Evolutionary conservation across 768 basidiomycete genomes (phyloP).

Genomic region (Leucosporidium yakuticum): DNA sequence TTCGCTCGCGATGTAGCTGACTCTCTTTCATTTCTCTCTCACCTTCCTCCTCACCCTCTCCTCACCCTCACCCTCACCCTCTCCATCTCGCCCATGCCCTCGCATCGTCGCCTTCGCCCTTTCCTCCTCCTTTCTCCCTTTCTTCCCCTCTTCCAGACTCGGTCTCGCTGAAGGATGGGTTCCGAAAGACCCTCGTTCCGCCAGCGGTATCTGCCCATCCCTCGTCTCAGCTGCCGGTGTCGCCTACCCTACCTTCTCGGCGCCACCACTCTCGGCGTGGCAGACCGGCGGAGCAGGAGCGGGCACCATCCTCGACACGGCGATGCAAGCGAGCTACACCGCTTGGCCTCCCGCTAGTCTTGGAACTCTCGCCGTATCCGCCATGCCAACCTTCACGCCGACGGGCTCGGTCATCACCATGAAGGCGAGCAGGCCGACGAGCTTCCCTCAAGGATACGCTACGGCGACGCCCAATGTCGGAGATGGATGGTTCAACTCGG

Average conservation of each 20-base stretch:
- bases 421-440: slow-evolving; percentile 45
- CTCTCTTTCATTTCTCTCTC: too few species aligned
- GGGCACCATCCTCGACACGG: slow-evolving; percentile 51
- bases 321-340: slow-evolving; percentile 24
- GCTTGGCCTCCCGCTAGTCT: slow-evolving; percentile 35
- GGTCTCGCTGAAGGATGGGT: slow-evolving; percentile 89
- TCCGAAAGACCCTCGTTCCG: slow-evolving; percentile 74
- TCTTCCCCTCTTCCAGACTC: slow-evolving; percentile 46
- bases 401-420: slow-evolving; percentile 42
- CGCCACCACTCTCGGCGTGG: slow-evolving; percentile 53
- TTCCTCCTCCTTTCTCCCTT: too few species aligned
- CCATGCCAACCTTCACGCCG: slow-evolving; percentile 44
- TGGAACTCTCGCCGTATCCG: slow-evolving; percentile 29
- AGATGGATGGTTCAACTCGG: slow-evolving; percentile 72
- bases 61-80: too few species aligned
- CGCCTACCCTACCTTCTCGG: slow-evolving; percentile 48
- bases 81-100: too few species aligned
- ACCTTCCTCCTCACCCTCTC: too few species aligned
- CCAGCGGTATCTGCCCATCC: slow-evolving; percentile 58
- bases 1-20: neutral
- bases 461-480: slow-evolving; percentile 52
- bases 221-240: slow-evolving; percentile 47
- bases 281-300: slow-evolving; percentile 71
- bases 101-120: too few species aligned
- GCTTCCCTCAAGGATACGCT: slow-evolving; percentile 46